Percentiles rank a stretch among this genome's conserved stretches.
Conservation (phyloP, 2,329 filamentous ascomycete species). For the Calonectria crousiana region DNA sequence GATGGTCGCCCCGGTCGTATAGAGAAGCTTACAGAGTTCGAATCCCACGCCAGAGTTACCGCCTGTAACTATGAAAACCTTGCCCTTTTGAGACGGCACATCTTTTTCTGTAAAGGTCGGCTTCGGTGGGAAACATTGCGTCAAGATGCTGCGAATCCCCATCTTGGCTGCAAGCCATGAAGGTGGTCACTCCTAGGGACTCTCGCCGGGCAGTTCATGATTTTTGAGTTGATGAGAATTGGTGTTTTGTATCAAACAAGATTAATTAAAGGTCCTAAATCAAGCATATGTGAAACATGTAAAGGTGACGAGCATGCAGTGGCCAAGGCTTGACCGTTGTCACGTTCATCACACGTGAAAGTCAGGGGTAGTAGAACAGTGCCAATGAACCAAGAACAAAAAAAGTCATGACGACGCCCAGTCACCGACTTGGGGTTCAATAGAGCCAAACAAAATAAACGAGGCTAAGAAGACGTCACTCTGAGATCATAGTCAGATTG, state of each 20-base stretch:
- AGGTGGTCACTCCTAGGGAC: background rate
- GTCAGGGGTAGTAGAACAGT: background rate
- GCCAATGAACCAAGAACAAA: background rate
- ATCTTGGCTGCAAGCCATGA: slow-evolving; percentile 5
- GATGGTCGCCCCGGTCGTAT: slow-evolving; percentile 62
- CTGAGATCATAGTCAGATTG: background rate
- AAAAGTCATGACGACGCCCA: background rate
- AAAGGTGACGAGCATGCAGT: background rate
- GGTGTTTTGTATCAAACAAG: background rate
- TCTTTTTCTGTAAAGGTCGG: slow-evolving; percentile 44
- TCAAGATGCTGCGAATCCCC: slow-evolving; percentile 24
- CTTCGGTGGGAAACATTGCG: slow-evolving; percentile 28
- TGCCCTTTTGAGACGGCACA: slow-evolving; percentile 42
- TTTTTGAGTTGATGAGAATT: background rate
- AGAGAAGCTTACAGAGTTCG: slow-evolving; percentile 65
- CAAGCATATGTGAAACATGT: background rate
- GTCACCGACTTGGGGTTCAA: background rate
- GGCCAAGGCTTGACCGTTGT: background rate
- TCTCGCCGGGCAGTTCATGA: background rate
- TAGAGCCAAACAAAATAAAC: background rate
- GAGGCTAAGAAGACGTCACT: background rate
- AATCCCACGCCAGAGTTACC: slow-evolving; percentile 57
- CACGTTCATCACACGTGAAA: background rate
- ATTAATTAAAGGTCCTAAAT: background rate
- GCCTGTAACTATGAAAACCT: slow-evolving; percentile 62